Conservation (phyloP, 139 green algal species). For the Chlorella sp. region DNA sequence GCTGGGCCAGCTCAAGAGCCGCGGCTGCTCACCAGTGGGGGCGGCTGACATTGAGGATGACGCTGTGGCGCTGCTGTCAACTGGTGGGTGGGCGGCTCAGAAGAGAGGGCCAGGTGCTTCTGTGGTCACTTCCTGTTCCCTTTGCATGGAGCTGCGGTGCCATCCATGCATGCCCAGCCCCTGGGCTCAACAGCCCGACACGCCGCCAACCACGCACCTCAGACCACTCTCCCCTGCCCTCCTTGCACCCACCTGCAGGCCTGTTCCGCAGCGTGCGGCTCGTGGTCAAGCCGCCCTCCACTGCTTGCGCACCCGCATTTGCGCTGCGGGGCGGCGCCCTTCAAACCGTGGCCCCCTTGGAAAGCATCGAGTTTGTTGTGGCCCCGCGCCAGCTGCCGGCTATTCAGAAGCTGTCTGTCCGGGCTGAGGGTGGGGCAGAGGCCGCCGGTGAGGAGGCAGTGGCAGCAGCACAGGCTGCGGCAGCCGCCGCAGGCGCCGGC, state of each 20-base stretch:
- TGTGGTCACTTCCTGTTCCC: too few species aligned
- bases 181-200: too few species aligned
- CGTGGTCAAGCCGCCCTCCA: constrained; percentile 3
- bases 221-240: not conserved
- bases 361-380: constrained; percentile 62
- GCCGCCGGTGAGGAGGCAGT: constrained; percentile 4
- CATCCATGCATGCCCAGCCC: too few species aligned
- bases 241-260: not conserved
- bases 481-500: not conserved
- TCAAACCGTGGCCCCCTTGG: constrained; percentile 67
- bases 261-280: constrained; percentile 36
- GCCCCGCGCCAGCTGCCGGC: constrained; percentile 64
- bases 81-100: constrained; percentile 50
- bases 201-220: too few species aligned
- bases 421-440: constrained; percentile 67
- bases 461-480: not conserved
- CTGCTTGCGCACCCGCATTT: constrained; percentile 5
- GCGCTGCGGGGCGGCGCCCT: constrained; percentile 23
- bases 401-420: constrained; percentile 55
- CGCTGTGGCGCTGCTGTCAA: constrained; percentile 65
- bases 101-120: too few species aligned
- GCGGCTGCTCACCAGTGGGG: constrained; percentile 51
- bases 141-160: too few species aligned
- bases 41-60: constrained; percentile 77
- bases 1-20: constrained; percentile 49